These are phyloP conservation scores for Balamuthia mandrillaris DNA, from an alignment of 208 protist species.

Conservation along the genomic window DNA sequence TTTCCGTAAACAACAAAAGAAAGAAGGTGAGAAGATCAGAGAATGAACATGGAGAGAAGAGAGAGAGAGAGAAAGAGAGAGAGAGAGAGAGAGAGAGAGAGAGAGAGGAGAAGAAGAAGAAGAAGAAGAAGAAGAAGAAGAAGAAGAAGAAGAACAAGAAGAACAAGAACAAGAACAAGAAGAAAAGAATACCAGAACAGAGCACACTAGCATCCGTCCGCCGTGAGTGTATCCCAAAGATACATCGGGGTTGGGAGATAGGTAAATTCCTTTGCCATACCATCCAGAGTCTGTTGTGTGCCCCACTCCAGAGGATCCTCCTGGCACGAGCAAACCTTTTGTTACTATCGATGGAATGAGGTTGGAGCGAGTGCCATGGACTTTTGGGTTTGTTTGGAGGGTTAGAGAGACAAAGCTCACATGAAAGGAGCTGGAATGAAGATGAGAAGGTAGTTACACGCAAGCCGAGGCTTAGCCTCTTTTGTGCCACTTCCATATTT, in stretches of 20 bases:
- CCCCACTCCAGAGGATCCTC: not conserved
- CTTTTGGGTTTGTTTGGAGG: not conserved
- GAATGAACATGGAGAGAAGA: no score
- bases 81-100: no score
- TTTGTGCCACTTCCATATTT: no score
- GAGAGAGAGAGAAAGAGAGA: no score
- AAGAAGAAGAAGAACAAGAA: no score
- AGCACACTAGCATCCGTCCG: conserved; percentile 33
- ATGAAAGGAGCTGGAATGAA: not conserved
- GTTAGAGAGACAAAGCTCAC: not conserved
- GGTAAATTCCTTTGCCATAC: conserved; percentile 32
- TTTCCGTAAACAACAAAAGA: no score
- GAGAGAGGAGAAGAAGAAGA: no score
- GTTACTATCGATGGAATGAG: conserved; percentile 20
- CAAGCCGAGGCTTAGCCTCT: no score
- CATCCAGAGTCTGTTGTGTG: conserved; percentile 24
- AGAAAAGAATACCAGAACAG: conserved; percentile 28
- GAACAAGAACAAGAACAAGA: no score
- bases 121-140: no score
- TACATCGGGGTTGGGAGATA: conserved; percentile 13
- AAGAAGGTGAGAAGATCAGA: no score
- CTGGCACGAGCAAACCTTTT: conserved; percentile 8
- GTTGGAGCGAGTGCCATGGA: not conserved
- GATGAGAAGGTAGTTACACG: not conserved
- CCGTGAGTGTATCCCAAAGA: not conserved